Evolutionary conservation across 2,329 filamentous ascomycete species (phyloP), one percentile per base, ranked within the genome.

Genomic region (Fusarium paranaense): DNA sequence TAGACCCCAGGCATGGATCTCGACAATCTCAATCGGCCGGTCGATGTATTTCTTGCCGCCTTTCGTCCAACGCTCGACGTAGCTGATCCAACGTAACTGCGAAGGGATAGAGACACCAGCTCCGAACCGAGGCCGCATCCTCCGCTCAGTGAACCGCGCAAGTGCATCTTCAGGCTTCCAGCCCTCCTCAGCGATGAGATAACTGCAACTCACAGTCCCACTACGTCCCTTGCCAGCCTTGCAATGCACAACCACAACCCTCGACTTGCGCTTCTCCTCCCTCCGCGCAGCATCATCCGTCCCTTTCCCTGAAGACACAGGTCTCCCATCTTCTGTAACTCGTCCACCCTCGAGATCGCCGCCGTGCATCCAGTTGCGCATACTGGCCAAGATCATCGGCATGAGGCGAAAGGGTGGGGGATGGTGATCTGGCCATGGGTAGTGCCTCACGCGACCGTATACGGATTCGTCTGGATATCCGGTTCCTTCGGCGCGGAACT

Each of bases 361-460:
- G 16, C 88, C 88, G 56, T 88, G 86, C 62, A 97, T 82, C 95
- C 96, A 98, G 79, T 96, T 94, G 69, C 94, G 89, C 95, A 99
- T 98, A 78, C 93, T 94, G 1, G 92, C 95, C 89, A 98, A 91
- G 71, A 98, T 95, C 83, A 94, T 88, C 0, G 96, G 96, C 38
- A 99, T 92, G 22, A 98, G 87, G 25, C 91, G 89, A 79, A 99
- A 99, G 0, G 97, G 97, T 62, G 97, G 97, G 5, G 97, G 97
- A 81, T 99, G 97, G 81, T 99, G 97, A 81, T 99, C 97, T 0
- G 97, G 97, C 91, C 94, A 99, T 1, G 97, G 97, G 79, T 95
- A 98, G 83, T 99, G 97, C 73, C 93, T 90, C 73, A 98, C 92
- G 4, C 95, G 89, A 37, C 90, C 89, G 81, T 98, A 95, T 1